phyloP scores from a whole-genome alignment of 306 rosid genomes.

The Sindora glabra region DNA sequence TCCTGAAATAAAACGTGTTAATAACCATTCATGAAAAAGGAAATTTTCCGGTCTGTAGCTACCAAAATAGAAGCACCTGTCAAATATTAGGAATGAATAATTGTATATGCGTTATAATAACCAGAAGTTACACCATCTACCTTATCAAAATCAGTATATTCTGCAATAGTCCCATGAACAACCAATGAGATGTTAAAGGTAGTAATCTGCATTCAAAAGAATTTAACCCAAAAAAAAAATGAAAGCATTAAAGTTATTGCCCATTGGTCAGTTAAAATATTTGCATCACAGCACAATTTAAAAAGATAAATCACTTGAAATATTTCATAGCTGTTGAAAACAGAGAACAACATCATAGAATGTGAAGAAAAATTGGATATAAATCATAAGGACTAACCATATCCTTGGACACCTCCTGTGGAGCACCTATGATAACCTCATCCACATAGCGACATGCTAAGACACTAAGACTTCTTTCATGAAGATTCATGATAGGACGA shows the following conservation, averaged over 20 bases:
- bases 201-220: slow-evolving; percentile 51
- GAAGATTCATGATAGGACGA: slow-evolving; percentile 97
- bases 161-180: slow-evolving; percentile 86
- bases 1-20: slow-evolving; percentile 46
- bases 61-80: neutral
- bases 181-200: slow-evolving; percentile 87
- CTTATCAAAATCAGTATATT: slow-evolving; percentile 77
- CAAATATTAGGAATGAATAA: neutral
- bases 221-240: neutral
- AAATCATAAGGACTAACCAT: slow-evolving; percentile 46
- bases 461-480: slow-evolving; percentile 94
- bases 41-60: neutral
- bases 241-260: neutral
- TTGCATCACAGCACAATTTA: neutral
- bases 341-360: neutral
- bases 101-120: neutral
- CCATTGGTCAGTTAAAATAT: neutral
- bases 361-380: neutral
- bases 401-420: slow-evolving; percentile 85
- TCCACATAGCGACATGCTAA: slow-evolving; percentile 96
- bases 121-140: slow-evolving; percentile 32
- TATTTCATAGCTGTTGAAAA: slow-evolving; percentile 8
- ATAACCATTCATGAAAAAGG: neutral
- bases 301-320: neutral
- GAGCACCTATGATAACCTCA: slow-evolving; percentile 98